phyloP scores from a whole-genome alignment of 129 eudicot species.

The Tagetes patula region DNA sequence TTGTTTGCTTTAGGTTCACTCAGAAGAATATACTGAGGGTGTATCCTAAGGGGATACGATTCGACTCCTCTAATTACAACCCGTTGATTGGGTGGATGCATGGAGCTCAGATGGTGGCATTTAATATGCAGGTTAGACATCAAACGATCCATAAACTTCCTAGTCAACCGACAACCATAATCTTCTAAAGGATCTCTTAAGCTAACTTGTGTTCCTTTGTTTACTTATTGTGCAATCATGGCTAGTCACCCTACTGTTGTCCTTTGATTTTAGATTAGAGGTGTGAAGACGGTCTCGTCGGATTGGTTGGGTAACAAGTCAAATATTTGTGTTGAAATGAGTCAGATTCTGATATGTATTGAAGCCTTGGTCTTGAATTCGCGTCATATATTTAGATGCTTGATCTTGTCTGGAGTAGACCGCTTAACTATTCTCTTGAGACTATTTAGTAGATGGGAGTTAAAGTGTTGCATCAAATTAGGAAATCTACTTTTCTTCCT shows the following conservation, averaged over 20 bases:
- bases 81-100: constrained; percentile 85
- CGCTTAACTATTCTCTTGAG: constrained; percentile 24
- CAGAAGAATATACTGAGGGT: constrained; percentile 73
- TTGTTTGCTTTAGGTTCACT: constrained; percentile 56
- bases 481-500: constrained; percentile 14
- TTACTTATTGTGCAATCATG: constrained; percentile 15
- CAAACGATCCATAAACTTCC: constrained; percentile 7
- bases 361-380: neutral
- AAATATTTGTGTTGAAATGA: neutral
- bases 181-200: neutral
- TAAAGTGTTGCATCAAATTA: constrained; percentile 27
- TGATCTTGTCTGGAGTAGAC: constrained; percentile 62
- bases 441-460: constrained; percentile 76
- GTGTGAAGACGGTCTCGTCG: neutral
- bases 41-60: constrained; percentile 74
- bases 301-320: neutral
- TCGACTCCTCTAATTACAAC: constrained; percentile 75
- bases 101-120: constrained; percentile 96
- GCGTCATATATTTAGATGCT: constrained; percentile 62
- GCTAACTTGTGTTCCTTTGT: neutral
- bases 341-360: neutral
- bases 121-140: constrained; percentile 79
- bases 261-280: constrained; percentile 9
- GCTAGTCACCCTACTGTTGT: neutral
- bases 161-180: neutral